Evolutionary conservation across 1,139 yeast species (phyloP).

Genomic region (Zygotorulaspora mrakii): DNA sequence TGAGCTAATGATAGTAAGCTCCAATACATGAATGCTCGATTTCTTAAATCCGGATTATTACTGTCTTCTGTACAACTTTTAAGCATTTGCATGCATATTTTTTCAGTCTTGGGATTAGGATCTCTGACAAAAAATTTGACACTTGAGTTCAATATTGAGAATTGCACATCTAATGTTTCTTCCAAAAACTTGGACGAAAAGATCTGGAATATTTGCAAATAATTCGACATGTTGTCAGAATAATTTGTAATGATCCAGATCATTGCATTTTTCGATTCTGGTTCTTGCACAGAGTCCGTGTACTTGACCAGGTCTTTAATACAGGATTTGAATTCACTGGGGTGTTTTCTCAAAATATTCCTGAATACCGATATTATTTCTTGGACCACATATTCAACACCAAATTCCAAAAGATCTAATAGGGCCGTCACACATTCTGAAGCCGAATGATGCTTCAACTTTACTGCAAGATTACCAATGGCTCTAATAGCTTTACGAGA

Average conservation of each 20-base stretch:
- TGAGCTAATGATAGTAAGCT: slow-evolving; percentile 56
- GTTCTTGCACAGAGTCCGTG: slow-evolving; percentile 56
- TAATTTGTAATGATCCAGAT: slow-evolving; percentile 85
- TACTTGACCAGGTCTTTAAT: slow-evolving; percentile 37
- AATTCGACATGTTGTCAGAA: slow-evolving; percentile 39
- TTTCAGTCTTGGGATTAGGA: slow-evolving; percentile 53
- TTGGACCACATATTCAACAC: slow-evolving; percentile 72
- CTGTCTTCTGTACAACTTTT: slow-evolving; percentile 72
- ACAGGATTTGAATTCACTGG: slow-evolving; percentile 43
- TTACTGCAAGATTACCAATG: slow-evolving; percentile 83
- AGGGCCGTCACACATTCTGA: slow-evolving; percentile 62
- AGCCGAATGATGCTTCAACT: slow-evolving; percentile 57
- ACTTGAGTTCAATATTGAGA: slow-evolving; percentile 67
- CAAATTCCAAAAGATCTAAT: slow-evolving; percentile 57
- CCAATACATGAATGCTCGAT: slow-evolving; percentile 85
- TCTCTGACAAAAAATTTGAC: slow-evolving; percentile 61
- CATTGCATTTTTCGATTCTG: slow-evolving; percentile 74
- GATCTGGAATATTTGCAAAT: slow-evolving; percentile 23
- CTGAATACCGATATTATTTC: slow-evolving; percentile 75
- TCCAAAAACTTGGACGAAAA: slow-evolving; percentile 40
- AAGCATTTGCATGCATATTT: slow-evolving; percentile 54
- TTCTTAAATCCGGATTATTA: slow-evolving; percentile 79
- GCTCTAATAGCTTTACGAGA: slow-evolving; percentile 86
- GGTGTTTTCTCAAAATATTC: slow-evolving; percentile 74
- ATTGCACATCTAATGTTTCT: slow-evolving; percentile 62